Conservation (phyloP, 2,329 filamentous ascomycete genomes). For the Ceratocystis cubensis region DNA sequence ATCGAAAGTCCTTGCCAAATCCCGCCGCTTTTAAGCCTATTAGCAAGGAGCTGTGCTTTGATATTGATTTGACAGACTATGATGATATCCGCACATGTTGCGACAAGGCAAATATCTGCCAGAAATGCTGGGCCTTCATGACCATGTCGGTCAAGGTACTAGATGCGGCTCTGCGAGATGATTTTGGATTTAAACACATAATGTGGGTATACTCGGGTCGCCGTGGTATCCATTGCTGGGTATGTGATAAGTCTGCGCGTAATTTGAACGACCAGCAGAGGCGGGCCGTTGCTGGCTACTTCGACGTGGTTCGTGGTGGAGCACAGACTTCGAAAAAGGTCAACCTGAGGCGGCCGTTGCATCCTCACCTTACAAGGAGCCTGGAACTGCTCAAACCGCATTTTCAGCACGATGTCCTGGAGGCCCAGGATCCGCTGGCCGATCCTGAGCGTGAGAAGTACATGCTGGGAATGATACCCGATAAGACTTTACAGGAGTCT, state of each 20-base stretch:
- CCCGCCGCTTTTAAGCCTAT: constrained; percentile 72
- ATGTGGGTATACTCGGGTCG: constrained; percentile 98
- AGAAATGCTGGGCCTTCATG: constrained; percentile 91
- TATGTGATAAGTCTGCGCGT: constrained; percentile 81
- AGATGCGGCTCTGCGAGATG: constrained; percentile 73
- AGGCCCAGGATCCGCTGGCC: constrained; percentile 75
- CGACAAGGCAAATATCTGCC: constrained; percentile 82
- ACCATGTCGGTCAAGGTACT: constrained; percentile 96
- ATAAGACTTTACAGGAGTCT: constrained; percentile 62
- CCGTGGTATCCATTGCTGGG: constrained; percentile 94
- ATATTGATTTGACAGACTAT: constrained; percentile 99
- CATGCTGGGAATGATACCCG: constrained; percentile 73
- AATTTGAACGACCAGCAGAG: constrained; percentile 76
- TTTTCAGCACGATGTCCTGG: constrained; percentile 72
- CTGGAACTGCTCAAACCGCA: constrained; percentile 71
- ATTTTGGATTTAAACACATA: constrained; percentile 94
- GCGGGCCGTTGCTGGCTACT: constrained; percentile 72
- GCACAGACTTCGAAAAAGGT: constrained; percentile 77
- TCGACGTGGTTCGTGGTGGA: constrained; percentile 81
- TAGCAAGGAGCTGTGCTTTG: constrained; percentile 90
- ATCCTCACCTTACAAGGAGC: constrained; percentile 82
- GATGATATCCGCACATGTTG: constrained; percentile 95
- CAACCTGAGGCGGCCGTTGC: constrained; percentile 70
- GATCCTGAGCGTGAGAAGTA: constrained; percentile 57
- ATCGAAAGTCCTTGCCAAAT: constrained; percentile 77